phyloP scores from a whole-genome alignment of 345 rosid species.

The Euphorbia pulcherrima region DNA sequence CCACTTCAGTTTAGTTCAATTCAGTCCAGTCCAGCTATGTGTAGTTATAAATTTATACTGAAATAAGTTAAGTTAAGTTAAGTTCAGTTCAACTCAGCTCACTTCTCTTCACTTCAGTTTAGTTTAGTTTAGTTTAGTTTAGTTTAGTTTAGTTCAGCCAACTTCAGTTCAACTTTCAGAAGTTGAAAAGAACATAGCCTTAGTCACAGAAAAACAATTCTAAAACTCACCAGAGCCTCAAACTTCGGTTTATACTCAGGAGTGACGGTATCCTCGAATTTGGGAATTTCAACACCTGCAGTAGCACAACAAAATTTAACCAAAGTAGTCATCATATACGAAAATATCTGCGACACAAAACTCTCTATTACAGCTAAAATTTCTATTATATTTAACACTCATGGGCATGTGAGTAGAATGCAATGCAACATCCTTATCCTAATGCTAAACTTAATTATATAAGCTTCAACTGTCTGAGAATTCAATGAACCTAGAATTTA shows the following conservation, averaged over 20 bases:
- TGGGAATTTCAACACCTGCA: slow-evolving; percentile 79
- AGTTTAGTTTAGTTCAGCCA: too few relatives aligned
- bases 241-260: slow-evolving; percentile 94
- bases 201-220: not conserved
- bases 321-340: not conserved
- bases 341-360: not conserved
- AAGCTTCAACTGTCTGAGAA: not conserved
- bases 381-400: not conserved
- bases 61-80: too few relatives aligned
- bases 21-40: too few relatives aligned
- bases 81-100: too few relatives aligned
- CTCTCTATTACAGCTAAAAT: not conserved
- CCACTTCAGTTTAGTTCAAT: too few relatives aligned
- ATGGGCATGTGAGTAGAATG: not conserved
- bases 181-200: too few relatives aligned
- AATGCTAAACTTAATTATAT: not conserved
- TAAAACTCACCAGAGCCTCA: slow-evolving; percentile 69
- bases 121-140: too few relatives aligned
- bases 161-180: too few relatives aligned
- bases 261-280: slow-evolving; percentile 78
- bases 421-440: not conserved
- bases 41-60: too few relatives aligned
- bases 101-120: too few relatives aligned
- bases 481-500: not conserved
- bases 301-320: not conserved